Conservation (phyloP, 176 grass and related monocot genomes). For the Echinochloa phyllopogon region DNA sequence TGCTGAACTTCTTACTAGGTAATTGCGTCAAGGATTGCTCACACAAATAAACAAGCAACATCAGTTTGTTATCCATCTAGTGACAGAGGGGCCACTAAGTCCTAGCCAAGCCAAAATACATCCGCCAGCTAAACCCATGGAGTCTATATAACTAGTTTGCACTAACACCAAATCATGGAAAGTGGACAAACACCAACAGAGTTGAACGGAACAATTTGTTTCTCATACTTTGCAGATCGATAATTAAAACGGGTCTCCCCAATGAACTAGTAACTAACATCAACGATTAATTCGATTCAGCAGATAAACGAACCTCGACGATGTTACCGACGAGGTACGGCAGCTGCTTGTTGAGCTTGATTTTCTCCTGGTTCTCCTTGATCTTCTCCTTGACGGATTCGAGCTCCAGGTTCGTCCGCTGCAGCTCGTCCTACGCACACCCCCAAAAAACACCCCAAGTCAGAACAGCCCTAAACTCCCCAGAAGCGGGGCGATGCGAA, state of each 20-base stretch:
- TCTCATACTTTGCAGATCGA: neutral
- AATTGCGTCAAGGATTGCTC: neutral
- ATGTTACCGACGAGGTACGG: conserved; percentile 92
- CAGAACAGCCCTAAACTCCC: neutral
- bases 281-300: neutral
- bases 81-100: neutral
- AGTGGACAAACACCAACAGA: neutral
- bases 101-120: neutral
- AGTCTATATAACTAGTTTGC: neutral
- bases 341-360: conserved; percentile 84
- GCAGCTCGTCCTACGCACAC: conserved; percentile 62
- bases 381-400: conserved; percentile 75
- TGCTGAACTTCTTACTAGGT: neutral
- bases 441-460: neutral
- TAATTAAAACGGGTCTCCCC: neutral
- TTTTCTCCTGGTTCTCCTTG: conserved; percentile 91
- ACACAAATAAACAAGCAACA: neutral
- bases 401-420: conserved; percentile 71
- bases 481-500: neutral
- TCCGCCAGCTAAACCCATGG: neutral
- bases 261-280: neutral
- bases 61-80: neutral
- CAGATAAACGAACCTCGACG: conserved; percentile 58
- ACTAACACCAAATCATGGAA: neutral
- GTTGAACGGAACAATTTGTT: neutral